phyloP scores from a whole-genome alignment of 176 grass and related monocot species.

The Oryza coarctata region DNA sequence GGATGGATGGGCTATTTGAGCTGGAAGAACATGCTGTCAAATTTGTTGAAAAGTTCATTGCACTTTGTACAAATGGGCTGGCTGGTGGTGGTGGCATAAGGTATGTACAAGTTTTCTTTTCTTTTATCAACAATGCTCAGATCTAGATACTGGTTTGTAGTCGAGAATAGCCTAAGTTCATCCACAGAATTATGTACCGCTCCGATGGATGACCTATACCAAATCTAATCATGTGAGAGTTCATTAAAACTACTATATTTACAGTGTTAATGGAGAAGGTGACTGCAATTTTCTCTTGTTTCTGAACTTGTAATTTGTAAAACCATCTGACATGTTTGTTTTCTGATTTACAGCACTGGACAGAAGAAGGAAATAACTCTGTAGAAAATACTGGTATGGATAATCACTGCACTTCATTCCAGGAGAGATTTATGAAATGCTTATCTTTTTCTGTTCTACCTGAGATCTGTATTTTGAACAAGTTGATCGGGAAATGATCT shows the following conservation, averaged over 20 bases:
- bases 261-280: background rate
- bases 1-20: slow-evolving; percentile 88
- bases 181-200: background rate
- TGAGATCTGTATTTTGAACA: slow-evolving; percentile 31
- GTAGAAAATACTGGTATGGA: slow-evolving; percentile 74
- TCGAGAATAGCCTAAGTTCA: slow-evolving; percentile 5
- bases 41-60: slow-evolving; percentile 84
- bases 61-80: slow-evolving; percentile 92
- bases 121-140: background rate
- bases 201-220: background rate
- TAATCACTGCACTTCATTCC: slow-evolving; percentile 7
- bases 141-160: background rate
- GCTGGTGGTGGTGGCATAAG: slow-evolving; percentile 87
- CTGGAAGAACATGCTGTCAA: slow-evolving; percentile 72
- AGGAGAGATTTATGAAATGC: background rate
- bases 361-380: slow-evolving; percentile 72
- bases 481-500: slow-evolving; percentile 65
- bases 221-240: background rate
- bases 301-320: background rate
- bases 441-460: background rate
- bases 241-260: background rate
- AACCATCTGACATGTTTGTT: slow-evolving; percentile 31
- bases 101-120: slow-evolving; percentile 37
- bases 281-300: slow-evolving; percentile 5
- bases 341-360: slow-evolving; percentile 61